phyloP scores from a whole-genome alignment of 164 flowering plant genomes.

The Vitis rupestris region DNA sequence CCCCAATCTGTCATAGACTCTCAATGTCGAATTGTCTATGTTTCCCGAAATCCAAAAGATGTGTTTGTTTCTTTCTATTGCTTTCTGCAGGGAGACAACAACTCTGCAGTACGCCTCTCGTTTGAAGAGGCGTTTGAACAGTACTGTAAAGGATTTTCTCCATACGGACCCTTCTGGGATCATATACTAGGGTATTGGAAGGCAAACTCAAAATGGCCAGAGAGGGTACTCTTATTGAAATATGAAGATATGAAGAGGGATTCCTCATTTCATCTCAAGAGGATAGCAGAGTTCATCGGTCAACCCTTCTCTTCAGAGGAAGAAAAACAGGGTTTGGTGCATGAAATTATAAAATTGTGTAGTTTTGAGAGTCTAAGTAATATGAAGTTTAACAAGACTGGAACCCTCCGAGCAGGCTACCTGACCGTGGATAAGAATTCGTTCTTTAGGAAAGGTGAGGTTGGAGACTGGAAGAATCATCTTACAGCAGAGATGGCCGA shows the following conservation, averaged over 20 bases:
- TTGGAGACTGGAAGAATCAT: conserved; percentile 23
- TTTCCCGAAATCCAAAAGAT: not conserved
- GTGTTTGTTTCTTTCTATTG: not conserved
- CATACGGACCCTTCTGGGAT: not conserved
- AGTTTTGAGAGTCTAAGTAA: not conserved
- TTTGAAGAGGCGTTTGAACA: not conserved
- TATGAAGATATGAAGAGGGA: not conserved
- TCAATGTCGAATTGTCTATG: too few species aligned
- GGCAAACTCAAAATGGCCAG: not conserved
- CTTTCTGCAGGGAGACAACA: not conserved
- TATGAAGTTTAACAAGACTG: too few species aligned
- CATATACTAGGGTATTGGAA: not conserved
- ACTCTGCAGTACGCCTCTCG: not conserved
- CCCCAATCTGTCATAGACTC: too few species aligned
- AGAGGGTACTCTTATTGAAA: not conserved
- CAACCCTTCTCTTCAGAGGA: not conserved
- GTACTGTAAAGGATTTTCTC: not conserved
- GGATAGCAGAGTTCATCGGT: not conserved
- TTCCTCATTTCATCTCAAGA: not conserved
- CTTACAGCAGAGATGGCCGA: conserved; percentile 18
- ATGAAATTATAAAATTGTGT: not conserved
- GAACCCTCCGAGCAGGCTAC: too few species aligned
- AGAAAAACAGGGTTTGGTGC: not conserved
- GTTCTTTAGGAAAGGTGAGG: conserved; percentile 20
- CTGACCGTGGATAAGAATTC: not conserved